Base-by-base conservation (phyloP, 352 stramenopile genomes). In the Phytophthora pistaciae region DNA sequence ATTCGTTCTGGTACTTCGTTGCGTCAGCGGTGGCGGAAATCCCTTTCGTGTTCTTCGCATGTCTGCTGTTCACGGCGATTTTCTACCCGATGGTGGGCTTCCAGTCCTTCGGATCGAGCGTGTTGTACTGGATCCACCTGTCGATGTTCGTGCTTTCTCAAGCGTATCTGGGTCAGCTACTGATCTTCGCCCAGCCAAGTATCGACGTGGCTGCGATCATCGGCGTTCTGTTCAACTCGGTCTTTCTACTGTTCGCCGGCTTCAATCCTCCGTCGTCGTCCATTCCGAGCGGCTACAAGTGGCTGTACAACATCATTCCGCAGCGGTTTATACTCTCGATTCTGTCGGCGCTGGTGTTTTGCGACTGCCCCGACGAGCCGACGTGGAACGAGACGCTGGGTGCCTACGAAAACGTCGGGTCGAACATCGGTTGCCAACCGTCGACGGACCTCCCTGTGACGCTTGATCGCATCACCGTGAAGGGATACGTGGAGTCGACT, bases 11-110 rank as follows among this genome's bases (percentile, higher is more conserved):
- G 56, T 90, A 97, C 63, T 79, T 78, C 48, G 55, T 95, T 14
- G 79, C 87, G 4, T 85, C 84, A 46, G 90, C 82, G 20, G 33
- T 98, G 18, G 74, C 80, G 21, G 93, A 98, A 76, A 82, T 87
- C 50, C 79, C 79, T 55, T 85, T 83, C 57, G 68, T 85, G 11
- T 81, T 88, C 53, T 56, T 70, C 36, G 53, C 42, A 16, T 66
- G 63, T 21, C 54, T 83, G 31, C 7, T 87, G 18, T 88, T 85
- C 60, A 83, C 76, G 6, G 63, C 64, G 31, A 78, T 88, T 33
- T 86, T 83, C 53, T 88, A 72, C 55, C 79, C 79, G 10, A 78
- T 82, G 48, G 76, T 87, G 9, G 80, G 79, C n/a, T 79, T 86
- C 60, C 70, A 64, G n/a, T 67, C 60, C 44, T 75, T 85, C n/a